Evolutionary conservation across 108 stramenopile genomes (phyloP).

Genomic region (Skeletonema grethae): DNA sequence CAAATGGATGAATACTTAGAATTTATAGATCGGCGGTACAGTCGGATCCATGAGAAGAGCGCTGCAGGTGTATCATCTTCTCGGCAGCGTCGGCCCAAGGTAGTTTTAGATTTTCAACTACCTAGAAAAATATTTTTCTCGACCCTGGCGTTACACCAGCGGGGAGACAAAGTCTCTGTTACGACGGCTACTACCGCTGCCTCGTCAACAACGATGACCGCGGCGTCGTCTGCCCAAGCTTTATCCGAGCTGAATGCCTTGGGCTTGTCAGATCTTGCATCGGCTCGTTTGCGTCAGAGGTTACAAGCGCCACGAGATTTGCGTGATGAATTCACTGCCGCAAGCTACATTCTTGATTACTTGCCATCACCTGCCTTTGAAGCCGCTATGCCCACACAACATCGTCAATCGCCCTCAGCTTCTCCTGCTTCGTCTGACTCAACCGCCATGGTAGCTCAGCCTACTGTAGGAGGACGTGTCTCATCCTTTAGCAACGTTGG

Average conservation of each 20-base stretch:
- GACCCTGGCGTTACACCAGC: constrained; percentile 8
- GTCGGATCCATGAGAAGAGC: constrained; percentile 14
- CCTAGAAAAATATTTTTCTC: constrained; percentile 22
- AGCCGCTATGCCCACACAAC: constrained; percentile 7
- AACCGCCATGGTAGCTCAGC: neutral
- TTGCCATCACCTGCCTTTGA: neutral
- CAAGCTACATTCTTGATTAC: neutral
- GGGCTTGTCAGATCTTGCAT: constrained; percentile 26
- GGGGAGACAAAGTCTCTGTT: neutral
- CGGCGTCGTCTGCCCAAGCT: neutral
- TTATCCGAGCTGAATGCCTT: constrained; percentile 15
- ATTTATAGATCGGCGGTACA: constrained; percentile 36
- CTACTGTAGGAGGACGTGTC: constrained; percentile 10
- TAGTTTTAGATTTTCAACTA: neutral
- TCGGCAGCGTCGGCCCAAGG: neutral
- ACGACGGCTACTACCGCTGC: neutral
- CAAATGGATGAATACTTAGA: constrained; percentile 50
- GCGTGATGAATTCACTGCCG: constrained; percentile 11
- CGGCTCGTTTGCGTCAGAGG: constrained; percentile 23
- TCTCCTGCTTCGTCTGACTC: neutral
- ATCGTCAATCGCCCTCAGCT: neutral
- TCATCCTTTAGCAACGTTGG: constrained; percentile 9
- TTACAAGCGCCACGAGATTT: constrained; percentile 33
- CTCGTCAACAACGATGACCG: neutral
- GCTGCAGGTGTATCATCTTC: neutral